Evolutionary conservation across 2,329 filamentous ascomycete genomes (phyloP), one percentile per base, ranked within the genome.

Genomic region (Trichoderma sp.): DNA sequence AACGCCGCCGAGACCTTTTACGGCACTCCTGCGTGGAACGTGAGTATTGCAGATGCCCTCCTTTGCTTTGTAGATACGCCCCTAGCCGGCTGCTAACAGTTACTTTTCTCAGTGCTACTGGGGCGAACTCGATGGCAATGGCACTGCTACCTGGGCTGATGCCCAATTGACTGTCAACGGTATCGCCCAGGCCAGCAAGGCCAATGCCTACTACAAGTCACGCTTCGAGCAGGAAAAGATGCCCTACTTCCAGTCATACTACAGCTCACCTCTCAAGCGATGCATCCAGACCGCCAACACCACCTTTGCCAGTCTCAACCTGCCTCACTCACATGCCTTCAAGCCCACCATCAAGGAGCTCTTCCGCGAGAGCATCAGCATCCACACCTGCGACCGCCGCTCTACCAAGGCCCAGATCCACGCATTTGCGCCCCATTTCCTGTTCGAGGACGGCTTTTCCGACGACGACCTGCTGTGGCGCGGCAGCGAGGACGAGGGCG

Each of bases 1-100:
- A 89, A 89, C 71, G 83, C 83, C 7, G 90, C 89, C 16, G 88
- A 91, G 77, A 81, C 82, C 32, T 90, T 83, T 76, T 92, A 90
- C 72, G 89, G 89, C 58, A 91, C 89, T 0, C 85, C 87, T 1
- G 87, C 86, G 3, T 92, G 90, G 90, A 89, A 92, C 75, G 87
- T 86, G 77, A 73, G 85, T 26, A 26, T 26, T 26, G 26, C 26
- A 26, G 4, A 26, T 26, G 26, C 26, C 26, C 26, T n/a, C 26
- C 26, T 26, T 26, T 26, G 26, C 4, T 26, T 26, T 26, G 26
- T 26, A 26, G 26, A 26, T 30, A 11, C 13, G 49, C 13, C n/a
- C 5, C n/a, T 3, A 18, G 37, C 37, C 24, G 26, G 13, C 8
- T 49, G 26, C 61, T 64, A 43, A 66, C 28, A 10, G 8, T 21